phyloP scores from a whole-genome alignment of 345 rosid species.

The Eucalyptus viminalis region DNA sequence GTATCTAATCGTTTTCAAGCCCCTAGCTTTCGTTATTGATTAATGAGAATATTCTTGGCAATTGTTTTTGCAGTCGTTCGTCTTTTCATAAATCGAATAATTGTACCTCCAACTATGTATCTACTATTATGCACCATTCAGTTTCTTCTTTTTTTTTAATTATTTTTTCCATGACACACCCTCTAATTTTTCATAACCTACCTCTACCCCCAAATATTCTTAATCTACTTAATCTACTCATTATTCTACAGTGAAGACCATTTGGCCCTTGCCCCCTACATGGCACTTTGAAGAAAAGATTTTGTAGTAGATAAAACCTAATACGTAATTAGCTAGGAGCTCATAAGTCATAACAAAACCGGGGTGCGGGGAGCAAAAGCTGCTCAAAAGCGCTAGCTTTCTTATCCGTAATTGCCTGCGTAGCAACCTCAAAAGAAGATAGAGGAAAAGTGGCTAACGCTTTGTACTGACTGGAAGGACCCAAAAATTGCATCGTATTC shows the following conservation, averaged over 20 bases:
- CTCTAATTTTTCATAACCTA: background rate
- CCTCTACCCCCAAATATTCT: background rate
- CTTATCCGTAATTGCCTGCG: background rate
- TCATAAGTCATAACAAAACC: background rate
- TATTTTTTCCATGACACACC: background rate
- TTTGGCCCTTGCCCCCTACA: background rate
- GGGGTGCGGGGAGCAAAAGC: background rate
- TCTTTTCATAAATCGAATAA: too few species aligned
- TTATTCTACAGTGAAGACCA: background rate
- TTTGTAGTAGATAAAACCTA: background rate
- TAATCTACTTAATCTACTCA: background rate
- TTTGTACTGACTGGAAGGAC: too few species aligned
- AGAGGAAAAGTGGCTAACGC: background rate
- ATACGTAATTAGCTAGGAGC: background rate
- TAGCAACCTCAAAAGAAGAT: background rate
- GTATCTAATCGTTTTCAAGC: fast-evolving
- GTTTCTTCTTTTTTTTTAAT: background rate
- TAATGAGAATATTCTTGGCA: too few species aligned
- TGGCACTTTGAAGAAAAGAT: background rate
- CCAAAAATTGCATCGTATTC: background rate
- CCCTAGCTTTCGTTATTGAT: fast-evolving
- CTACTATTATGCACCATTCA: background rate
- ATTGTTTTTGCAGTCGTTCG: fast-evolving
- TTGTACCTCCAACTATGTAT: background rate
- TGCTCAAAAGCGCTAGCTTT: background rate